Base-by-base conservation (phyloP, 2,329 filamentous ascomycete genomes). In the Neonectria punicea region DNA sequence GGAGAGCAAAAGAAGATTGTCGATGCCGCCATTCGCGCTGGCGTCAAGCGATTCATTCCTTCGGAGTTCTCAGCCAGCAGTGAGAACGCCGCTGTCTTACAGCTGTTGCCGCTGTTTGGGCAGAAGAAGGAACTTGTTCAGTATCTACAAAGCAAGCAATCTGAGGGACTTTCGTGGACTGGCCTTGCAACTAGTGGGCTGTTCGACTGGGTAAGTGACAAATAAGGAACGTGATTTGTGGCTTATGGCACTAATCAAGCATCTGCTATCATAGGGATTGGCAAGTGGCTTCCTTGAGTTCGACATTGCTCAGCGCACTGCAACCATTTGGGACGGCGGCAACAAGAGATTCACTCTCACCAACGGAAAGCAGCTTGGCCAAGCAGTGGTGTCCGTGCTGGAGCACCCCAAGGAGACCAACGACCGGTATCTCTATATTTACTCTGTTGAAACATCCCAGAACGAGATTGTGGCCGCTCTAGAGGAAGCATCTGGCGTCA, bases 31-130 rank as follows among this genome's bases (percentile, higher is more conserved):
- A 78, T 86, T 25, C 78, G 79, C 7, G 86, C 85, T 7, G 84
- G 85, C 8, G 85, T 89, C 6, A 80, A 84, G 68, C 80, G 84
- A 22, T 86, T 87, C 74, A 76, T 88, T 25, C 85, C 86, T 5
- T 83, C 83, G 4, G 86, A 88, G 63, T 88, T 82, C 54, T 69
- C 62, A n/a, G 67, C 68, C 34, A 79, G 75, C 11, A 76, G 76
- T 74, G 71, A 78, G 11, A 58, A 71, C 39, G 61, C 67, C 9
- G 51, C 62, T 6, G 64, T 71, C 4, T 46, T 70, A 1, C 53
- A 68, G 41, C 43, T 63, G 5, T 53, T 73, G 2, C 72, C 72
- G 2, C 53, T 72, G 9, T 72, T 72, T 32, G 32, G 46, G 0
- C 61, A 57, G 25, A 74, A 74, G 28, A 67, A 75, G 18, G 58